Base-by-base conservation (phyloP, 306 rosid species). In the Begonia fuchsioides region DNA sequence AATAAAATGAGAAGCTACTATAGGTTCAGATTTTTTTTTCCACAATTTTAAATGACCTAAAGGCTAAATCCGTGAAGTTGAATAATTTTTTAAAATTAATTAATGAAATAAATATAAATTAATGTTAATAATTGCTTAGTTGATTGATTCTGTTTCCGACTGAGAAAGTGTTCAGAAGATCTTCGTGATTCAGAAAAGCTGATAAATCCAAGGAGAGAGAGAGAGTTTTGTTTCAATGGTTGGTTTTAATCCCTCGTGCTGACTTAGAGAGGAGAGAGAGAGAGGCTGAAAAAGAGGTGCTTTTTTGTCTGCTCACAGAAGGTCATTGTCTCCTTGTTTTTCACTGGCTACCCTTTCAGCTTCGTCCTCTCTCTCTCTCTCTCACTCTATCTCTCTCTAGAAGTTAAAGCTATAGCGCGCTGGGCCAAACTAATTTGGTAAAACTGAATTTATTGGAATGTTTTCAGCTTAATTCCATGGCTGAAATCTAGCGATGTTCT, bases 161-260 rank as follows among this genome's bases (percentile, higher is more conserved):
- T 38, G 19, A 47, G 43, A 32, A 19, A 54, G 44, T 46, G 43
- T 9, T 54, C 59, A 54, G 19, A 54, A 41, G 59, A 54, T 43
- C 44, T 54, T 54, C 59, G 59, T 43, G 59, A 54, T 54, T 26
- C 35, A 4, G 35, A 2, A 26, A 26, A 26, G 35, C 7, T 26
- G 35, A 26, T 26, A 26, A 26, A 26, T 26, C 35, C 35, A 26
- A 26, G 7, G 35, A 32, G 44, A 20, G 45, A 49, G 50, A 55
- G 45, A 41, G 55, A 44, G 43, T 12, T 15, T 6, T 5, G 10
- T 43, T 70, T 56, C 4, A 2, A 2, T 26, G 4, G 66, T 50
- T 59, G 61, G 72, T 69, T 75, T 68, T 66, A 50, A 62, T 74
- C 68, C 72, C 92, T 71, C 97, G 92, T 90, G 95, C 81, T 58